These are phyloP conservation scores for Nakataea oryzae DNA, from an alignment of 2,329 filamentous ascomycete species.

Conservation along the genomic window DNA sequence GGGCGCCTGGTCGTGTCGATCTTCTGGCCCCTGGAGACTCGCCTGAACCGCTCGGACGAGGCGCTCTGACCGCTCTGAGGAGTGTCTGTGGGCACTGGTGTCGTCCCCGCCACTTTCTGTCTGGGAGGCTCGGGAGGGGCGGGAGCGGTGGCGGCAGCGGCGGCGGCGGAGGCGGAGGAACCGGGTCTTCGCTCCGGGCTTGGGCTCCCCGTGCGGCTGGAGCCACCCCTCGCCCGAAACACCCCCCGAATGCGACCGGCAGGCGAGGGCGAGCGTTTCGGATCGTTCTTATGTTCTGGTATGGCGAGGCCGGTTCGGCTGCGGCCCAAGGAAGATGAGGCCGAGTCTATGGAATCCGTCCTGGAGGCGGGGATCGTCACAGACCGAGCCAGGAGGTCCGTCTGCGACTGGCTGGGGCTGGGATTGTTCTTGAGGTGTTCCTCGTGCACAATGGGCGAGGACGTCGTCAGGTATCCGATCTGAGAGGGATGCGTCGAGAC, in stretches of 20 bases:
- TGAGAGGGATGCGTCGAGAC: conserved; percentile 53
- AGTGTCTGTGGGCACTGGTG: conserved; percentile 1
- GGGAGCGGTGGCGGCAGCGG: conserved; percentile 4
- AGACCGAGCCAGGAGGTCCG: conserved; percentile 20
- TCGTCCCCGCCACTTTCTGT: neutral
- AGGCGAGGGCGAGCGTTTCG: conserved; percentile 56
- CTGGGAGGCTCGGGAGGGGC: neutral
- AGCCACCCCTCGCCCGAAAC: conserved; percentile 48
- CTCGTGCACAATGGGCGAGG: conserved; percentile 56
- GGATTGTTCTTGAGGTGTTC: conserved; percentile 36
- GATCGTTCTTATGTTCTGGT: conserved; percentile 29
- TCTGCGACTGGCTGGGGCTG: conserved; percentile 20
- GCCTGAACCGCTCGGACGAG: conserved; percentile 14
- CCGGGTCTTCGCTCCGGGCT: conserved; percentile 18
- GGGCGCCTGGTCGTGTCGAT: conserved; percentile 24
- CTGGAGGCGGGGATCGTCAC: conserved; percentile 23
- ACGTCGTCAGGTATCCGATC: conserved; percentile 56
- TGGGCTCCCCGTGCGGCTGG: conserved; percentile 33
- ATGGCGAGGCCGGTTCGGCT: conserved; percentile 28
- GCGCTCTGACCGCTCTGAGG: conserved; percentile 4
- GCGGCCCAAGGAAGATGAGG: conserved; percentile 14
- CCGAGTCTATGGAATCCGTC: conserved; percentile 20
- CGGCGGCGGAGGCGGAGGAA: neutral
- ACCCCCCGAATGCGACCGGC: conserved; percentile 62
- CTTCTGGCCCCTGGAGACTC: conserved; percentile 17